These are phyloP conservation scores for Ilyonectria mors-panacis DNA, from an alignment of 2,329 filamentous ascomycete species.

Conservation along the genomic window DNA sequence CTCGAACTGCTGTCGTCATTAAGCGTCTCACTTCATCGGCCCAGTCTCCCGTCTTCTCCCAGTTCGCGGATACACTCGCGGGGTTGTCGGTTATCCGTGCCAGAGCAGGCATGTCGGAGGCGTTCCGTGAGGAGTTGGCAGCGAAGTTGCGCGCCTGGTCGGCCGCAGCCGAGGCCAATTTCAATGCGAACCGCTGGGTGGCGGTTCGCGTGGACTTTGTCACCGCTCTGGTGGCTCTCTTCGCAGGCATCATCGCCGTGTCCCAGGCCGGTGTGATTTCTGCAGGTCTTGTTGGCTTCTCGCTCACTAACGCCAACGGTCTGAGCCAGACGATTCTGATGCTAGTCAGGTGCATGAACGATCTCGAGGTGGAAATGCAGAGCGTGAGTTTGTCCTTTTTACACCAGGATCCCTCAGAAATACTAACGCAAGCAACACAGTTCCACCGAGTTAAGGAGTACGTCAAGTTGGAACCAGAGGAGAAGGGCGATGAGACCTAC, in stretches of 20 bases:
- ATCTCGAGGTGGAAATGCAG: slow-evolving; percentile 71
- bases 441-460: slow-evolving; percentile 67
- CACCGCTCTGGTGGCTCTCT: slow-evolving; percentile 66
- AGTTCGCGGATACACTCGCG: slow-evolving; percentile 68
- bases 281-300: slow-evolving; percentile 70
- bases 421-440: slow-evolving; percentile 48
- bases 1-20: slow-evolving; percentile 63
- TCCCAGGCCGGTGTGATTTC: slow-evolving; percentile 62
- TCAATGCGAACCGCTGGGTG: slow-evolving; percentile 72
- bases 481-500: slow-evolving; percentile 58
- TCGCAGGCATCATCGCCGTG: slow-evolving; percentile 68
- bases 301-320: slow-evolving; percentile 69
- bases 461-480: slow-evolving; percentile 62
- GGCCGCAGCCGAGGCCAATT: slow-evolving; percentile 64
- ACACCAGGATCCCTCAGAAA: no score
- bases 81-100: slow-evolving; percentile 68
- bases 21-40: slow-evolving; percentile 62
- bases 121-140: slow-evolving; percentile 65
- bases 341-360: slow-evolving; percentile 68
- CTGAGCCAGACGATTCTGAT: slow-evolving; percentile 66
- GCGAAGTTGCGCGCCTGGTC: slow-evolving; percentile 64
- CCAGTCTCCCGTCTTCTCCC: slow-evolving; percentile 70
- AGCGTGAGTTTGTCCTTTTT: slow-evolving; percentile 58
- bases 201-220: slow-evolving; percentile 68
- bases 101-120: slow-evolving; percentile 61